A percentile compares a stretch with the other conserved stretches of the same genome.
Evolutionary conservation across 2,329 filamentous ascomycete genomes (phyloP).

Genomic region (Verticillium longisporum): DNA sequence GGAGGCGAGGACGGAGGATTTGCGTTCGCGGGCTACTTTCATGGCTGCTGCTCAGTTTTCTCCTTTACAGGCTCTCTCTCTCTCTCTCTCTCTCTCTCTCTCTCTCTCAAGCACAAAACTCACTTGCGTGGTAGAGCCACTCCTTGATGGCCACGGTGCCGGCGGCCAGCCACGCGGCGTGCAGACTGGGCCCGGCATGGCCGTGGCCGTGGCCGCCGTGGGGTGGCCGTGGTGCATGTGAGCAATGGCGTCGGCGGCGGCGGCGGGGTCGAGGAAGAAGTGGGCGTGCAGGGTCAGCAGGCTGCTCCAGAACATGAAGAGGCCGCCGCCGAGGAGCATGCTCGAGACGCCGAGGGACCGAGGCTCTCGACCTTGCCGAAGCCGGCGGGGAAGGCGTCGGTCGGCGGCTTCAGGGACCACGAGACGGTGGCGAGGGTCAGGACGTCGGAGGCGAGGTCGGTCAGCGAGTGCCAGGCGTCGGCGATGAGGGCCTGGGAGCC

Average conservation of each 20-base stretch:
- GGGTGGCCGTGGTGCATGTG: conserved; percentile 55
- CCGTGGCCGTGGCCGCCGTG: conserved; percentile 59
- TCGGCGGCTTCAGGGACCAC: conserved; percentile 82
- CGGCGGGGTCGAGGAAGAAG: conserved; percentile 58
- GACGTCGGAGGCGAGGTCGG: conserved; percentile 90
- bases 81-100: too few species aligned
- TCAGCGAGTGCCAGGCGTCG: conserved; percentile 92
- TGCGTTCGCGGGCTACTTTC: conserved; percentile 90
- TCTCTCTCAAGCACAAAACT: conserved; percentile 28
- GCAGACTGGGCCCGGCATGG: conserved; percentile 71
- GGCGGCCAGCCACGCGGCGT: conserved; percentile 89
- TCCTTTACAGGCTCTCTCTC: not conserved
- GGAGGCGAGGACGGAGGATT: conserved; percentile 90
- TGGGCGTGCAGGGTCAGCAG: conserved; percentile 63
- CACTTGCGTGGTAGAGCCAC: conserved; percentile 95
- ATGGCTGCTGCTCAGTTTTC: conserved; percentile 54
- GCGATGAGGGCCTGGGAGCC: conserved; percentile 90
- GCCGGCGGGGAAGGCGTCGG: conserved; percentile 76
- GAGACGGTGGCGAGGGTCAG: conserved; percentile 92
- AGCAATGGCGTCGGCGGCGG: conserved; percentile 44
- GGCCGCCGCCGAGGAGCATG: conserved; percentile 79
- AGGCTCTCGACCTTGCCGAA: conserved; percentile 98
- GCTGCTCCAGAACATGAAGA: conserved; percentile 86
- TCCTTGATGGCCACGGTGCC: conserved; percentile 91
- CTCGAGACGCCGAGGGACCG: conserved; percentile 90